phyloP scores from a whole-genome alignment of 2,329 filamentous ascomycete genomes.

The Sphaerulina musiva region DNA sequence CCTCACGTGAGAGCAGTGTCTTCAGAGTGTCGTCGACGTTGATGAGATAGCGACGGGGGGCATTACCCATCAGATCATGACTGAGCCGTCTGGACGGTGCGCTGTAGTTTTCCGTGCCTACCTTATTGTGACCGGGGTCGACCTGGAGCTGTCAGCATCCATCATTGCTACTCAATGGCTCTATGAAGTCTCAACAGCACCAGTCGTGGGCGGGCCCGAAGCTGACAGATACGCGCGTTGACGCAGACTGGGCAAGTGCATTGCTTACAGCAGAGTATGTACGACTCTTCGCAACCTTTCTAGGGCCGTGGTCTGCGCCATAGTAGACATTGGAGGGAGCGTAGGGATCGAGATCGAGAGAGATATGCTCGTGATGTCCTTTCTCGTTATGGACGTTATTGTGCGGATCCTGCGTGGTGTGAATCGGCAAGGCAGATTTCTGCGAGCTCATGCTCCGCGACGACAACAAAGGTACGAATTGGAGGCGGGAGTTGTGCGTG shows the following conservation, averaged over 20 bases:
- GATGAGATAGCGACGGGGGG: conserved; percentile 74
- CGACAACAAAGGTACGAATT: background rate
- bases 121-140: conserved; percentile 18
- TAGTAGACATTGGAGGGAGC: conserved; percentile 56
- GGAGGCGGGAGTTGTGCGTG: background rate
- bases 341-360: conserved; percentile 47
- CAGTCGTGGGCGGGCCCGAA: background rate
- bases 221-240: background rate
- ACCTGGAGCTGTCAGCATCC: conserved; percentile 18
- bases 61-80: conserved; percentile 64
- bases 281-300: conserved; percentile 44
- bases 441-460: conserved; percentile 33
- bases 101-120: conserved; percentile 19
- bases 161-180: background rate
- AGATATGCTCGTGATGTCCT: conserved; percentile 14
- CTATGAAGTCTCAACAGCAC: background rate
- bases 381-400: conserved; percentile 1
- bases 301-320: conserved; percentile 46
- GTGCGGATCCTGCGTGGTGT: conserved; percentile 13
- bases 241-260: background rate
- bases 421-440: conserved; percentile 27
- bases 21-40: conserved; percentile 79
- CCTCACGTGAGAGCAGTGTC: conserved; percentile 73
- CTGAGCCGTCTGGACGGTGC: conserved; percentile 27
- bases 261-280: conserved; percentile 52